Base-by-base conservation (phyloP, 73 alveolate species). In the Paramecium octaurelia region DNA sequence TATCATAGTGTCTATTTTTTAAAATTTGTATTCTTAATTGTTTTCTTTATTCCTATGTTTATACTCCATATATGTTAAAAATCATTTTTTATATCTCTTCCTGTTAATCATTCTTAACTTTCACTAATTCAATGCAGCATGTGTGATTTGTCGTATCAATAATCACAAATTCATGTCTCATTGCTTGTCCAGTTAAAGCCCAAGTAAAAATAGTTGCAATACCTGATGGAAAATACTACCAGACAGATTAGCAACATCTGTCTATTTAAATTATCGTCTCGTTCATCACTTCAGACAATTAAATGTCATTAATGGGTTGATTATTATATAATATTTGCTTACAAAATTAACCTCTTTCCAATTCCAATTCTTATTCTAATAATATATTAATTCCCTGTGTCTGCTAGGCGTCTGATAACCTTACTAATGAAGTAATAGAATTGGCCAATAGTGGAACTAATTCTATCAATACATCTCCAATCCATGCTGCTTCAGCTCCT, bases 151-250 rank as follows among this genome's bases (percentile, higher is more conserved):
- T 3, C 0, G 87, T 73, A n/a, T 34, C 59, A 16, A 73, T 35
- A 4, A 73, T 73, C 1, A 73, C 8, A 73, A 36, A 73, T 40
- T 73, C 87, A 16, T 73, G 35, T 35, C 87, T 31, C 46, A 73
- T 9, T 0, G 60, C 57, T 36, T 31, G 18, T 10, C 87, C 87
- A 35, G 68, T 73, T n/a, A 73, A 73, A 35, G 87, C 35, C 87
- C 87, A 73, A 12, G 87, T 73, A 40, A 73, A 14, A 14, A 38
- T 31, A 4, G 87, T 36, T 16, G 59, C 60, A 14, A 73, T 36
- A 40, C 64, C 64, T 73, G 87, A 73, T 73, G 87, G 87, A 73
- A 73, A 0, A 73, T 73, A 73, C 5, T 73, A 12, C 87, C 87
- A 73, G 3, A 35, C 46, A 1, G 87, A 73, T 35, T 73, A 73